A percentile compares a stretch with the other conserved stretches of the same genome.
phyloP scores from a whole-genome alignment of 225 moss, liverwort and hornwort species.

The Takakia lepidozioides region DNA sequence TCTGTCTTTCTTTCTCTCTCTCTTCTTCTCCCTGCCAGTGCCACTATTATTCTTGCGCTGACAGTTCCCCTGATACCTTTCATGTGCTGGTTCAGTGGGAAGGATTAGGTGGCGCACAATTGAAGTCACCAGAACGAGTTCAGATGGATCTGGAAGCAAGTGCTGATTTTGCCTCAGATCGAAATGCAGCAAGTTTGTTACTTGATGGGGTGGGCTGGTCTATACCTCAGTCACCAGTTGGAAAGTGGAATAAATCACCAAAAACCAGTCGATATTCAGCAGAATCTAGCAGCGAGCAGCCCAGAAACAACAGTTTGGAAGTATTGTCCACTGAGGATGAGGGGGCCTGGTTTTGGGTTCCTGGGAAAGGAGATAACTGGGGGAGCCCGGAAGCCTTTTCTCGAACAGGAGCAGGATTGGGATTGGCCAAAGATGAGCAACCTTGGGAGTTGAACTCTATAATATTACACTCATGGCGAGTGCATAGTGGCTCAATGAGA shows the following conservation, averaged over 20 bases:
- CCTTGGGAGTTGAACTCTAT: constrained; percentile 58
- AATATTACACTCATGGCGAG: constrained; percentile 64
- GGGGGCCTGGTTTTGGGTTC: constrained; percentile 60
- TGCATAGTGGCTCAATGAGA: constrained; percentile 55
- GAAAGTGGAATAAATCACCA: constrained; percentile 44
- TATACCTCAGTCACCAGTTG: constrained; percentile 53
- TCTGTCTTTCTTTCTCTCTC: too few species aligned
- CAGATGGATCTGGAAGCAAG: constrained; percentile 17
- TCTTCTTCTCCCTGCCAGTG: too few species aligned
- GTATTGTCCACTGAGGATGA: constrained; percentile 26
- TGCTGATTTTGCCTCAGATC: constrained; percentile 22
- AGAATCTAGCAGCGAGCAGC: constrained; percentile 30
- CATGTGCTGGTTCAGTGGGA: constrained; percentile 41
- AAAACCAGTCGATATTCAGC: constrained; percentile 18
- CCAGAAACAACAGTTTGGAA: constrained; percentile 21
- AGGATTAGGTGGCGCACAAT: constrained; percentile 25
- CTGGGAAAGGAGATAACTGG: constrained; percentile 34
- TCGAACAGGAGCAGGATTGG: constrained; percentile 39
- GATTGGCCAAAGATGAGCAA: constrained; percentile 52
- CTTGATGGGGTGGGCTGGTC: constrained; percentile 81
- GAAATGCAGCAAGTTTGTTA: constrained; percentile 63
- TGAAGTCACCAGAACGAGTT: constrained; percentile 19
- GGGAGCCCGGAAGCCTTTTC: constrained; percentile 53
- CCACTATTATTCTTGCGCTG: too few species aligned
- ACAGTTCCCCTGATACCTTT: neutral